A percentile compares a stretch with the other conserved stretches of the same genome.
phyloP scores from a whole-genome alignment of 345 rosid species.

The Abelmoschus esculentus region DNA sequence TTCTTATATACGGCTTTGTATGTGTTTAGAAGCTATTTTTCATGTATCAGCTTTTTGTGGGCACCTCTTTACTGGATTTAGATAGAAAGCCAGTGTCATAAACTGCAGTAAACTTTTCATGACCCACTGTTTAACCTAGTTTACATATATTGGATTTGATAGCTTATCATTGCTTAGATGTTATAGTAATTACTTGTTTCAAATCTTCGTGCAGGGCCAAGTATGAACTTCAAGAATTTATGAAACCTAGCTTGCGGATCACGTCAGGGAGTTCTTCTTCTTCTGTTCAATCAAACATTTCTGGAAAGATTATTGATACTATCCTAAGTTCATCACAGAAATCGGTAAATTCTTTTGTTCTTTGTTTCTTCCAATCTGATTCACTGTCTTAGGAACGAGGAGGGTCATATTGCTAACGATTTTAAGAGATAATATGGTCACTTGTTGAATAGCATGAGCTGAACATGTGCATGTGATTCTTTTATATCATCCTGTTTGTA shows the following conservation, averaged over 20 bases:
- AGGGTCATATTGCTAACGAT: background rate
- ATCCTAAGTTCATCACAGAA: constrained; percentile 51
- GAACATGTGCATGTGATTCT: background rate
- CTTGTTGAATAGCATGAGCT: background rate
- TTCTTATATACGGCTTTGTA: background rate
- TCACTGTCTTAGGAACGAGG: background rate
- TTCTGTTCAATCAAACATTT: constrained; percentile 48
- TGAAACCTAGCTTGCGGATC: constrained; percentile 91
- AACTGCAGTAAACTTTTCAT: background rate
- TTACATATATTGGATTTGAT: background rate
- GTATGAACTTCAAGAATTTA: constrained; percentile 92
- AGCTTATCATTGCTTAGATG: constrained; percentile 11
- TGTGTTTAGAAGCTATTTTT: background rate
- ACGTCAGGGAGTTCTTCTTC: constrained; percentile 42
- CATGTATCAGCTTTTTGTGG: background rate
- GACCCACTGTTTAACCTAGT: background rate
- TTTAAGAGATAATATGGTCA: background rate
- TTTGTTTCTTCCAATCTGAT: background rate
- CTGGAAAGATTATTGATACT: constrained; percentile 57
- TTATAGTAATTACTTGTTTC: constrained; percentile 15
- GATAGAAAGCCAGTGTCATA: background rate
- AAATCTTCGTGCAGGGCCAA: constrained; percentile 55
- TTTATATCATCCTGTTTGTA: background rate
- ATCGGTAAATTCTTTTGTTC: constrained; percentile 31
- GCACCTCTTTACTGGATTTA: background rate